phyloP scores from a whole-genome alignment of 2,329 filamentous ascomycete genomes.

The Diplodia intermedia region DNA sequence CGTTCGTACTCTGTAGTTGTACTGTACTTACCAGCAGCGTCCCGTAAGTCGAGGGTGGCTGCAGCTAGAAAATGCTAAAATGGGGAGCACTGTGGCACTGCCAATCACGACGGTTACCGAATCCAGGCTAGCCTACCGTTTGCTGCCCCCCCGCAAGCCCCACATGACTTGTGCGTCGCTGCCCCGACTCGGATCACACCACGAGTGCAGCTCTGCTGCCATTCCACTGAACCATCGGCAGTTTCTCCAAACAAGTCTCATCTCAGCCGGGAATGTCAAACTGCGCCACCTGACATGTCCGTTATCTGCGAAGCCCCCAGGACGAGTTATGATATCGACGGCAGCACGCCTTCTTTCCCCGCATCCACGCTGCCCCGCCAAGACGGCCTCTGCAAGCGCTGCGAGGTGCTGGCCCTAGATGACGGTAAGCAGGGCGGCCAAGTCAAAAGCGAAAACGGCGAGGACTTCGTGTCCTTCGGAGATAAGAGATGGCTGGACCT shows the following conservation, averaged over 20 bases:
- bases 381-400: neutral
- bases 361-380: neutral
- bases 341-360: neutral
- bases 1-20: neutral
- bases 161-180: slow-evolving; percentile 4
- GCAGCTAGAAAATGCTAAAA: neutral
- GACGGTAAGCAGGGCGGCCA: slow-evolving; percentile 1
- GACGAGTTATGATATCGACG: neutral
- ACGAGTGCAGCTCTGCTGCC: neutral
- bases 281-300: slow-evolving; percentile 3
- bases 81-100: neutral
- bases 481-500: slow-evolving; percentile 2
- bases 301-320: neutral
- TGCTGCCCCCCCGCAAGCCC: neutral
- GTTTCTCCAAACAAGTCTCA: neutral
- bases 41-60: neutral
- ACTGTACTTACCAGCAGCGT: neutral
- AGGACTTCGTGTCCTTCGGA: neutral
- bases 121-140: neutral
- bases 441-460: neutral
- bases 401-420: neutral
- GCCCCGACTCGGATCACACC: slow-evolving; percentile 1
- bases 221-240: slow-evolving; percentile 3
- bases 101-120: neutral
- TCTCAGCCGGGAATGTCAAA: neutral